These are phyloP conservation scores for Boletus fagicola DNA, from an alignment of 768 basidiomycete species.

Conservation along the genomic window DNA sequence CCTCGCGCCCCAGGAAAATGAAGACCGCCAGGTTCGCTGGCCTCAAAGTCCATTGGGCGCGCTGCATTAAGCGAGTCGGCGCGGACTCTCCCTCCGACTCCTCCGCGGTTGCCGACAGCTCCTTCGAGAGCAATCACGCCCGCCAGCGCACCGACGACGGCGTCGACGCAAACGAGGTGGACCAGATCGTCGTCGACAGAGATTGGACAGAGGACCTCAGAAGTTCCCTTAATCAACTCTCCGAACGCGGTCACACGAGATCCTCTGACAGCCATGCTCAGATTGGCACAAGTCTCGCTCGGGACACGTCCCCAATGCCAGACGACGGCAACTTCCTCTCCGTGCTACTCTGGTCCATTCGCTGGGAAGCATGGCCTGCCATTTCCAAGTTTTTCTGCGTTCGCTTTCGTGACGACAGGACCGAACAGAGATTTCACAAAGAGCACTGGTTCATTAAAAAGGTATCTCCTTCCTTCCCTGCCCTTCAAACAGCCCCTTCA, in stretches of 20 bases:
- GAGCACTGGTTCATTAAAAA: constrained; percentile 77
- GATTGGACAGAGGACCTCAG: constrained; percentile 61
- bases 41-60: constrained; percentile 46
- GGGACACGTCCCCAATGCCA: constrained; percentile 34
- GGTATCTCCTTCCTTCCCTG: constrained; percentile 22
- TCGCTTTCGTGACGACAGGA: constrained; percentile 58
- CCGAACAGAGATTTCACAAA: constrained; percentile 49
- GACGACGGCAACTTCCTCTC: constrained; percentile 37
- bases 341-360: constrained; percentile 41
- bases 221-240: constrained; percentile 52
- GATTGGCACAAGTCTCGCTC: constrained; percentile 36
- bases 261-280: constrained; percentile 43
- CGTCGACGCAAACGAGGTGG: constrained; percentile 43
- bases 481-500: constrained; percentile 2
- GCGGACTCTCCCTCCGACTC: constrained; percentile 57
- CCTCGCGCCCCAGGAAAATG: constrained; percentile 30
- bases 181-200: constrained; percentile 77
- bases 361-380: constrained; percentile 58
- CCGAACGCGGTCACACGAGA: constrained; percentile 50
- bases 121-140: constrained; percentile 38
- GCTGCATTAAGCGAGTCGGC: constrained; percentile 53
- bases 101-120: constrained; percentile 50
- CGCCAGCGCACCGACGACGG: constrained; percentile 34
- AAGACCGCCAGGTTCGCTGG: constrained; percentile 41
- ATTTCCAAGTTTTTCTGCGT: constrained; percentile 58